These are phyloP conservation scores for Mycena maculata DNA, from an alignment of 768 basidiomycete genomes.

Conservation along the genomic window DNA sequence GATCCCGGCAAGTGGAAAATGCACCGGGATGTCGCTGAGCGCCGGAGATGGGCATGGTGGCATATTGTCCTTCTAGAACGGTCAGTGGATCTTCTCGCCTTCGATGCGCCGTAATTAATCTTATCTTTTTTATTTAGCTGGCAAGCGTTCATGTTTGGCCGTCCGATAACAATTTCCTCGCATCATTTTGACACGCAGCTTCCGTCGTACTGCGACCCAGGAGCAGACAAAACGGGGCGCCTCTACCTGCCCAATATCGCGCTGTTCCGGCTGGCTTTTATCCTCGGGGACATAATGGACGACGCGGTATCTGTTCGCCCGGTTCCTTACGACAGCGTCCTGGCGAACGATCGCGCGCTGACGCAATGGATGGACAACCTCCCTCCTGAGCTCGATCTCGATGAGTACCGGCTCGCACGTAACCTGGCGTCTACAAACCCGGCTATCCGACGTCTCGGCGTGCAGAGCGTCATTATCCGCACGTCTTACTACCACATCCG, in stretches of 20 bases:
- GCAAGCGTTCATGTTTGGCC: slow-evolving; percentile 90
- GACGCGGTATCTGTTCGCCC: slow-evolving; percentile 83
- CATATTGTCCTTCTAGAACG: slow-evolving; percentile 85
- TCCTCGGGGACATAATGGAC: slow-evolving; percentile 88
- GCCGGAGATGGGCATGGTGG: slow-evolving; percentile 93
- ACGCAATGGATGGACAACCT: slow-evolving; percentile 83
- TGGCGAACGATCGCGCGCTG: slow-evolving; percentile 77
- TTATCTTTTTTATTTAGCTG: slow-evolving; percentile 59
- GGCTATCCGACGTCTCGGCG: slow-evolving; percentile 73
- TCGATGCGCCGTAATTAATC: slow-evolving; percentile 22
- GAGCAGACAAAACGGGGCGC: slow-evolving; percentile 70
- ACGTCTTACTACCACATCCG: slow-evolving; percentile 85
- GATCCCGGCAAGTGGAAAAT: slow-evolving; percentile 86
- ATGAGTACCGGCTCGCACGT: slow-evolving; percentile 80
- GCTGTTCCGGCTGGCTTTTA: slow-evolving; percentile 79
- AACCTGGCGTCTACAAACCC: slow-evolving; percentile 73
- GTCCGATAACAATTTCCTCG: slow-evolving; percentile 78
- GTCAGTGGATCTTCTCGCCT: slow-evolving; percentile 50
- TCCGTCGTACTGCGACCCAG: slow-evolving; percentile 74
- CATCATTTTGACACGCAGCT: slow-evolving; percentile 88
- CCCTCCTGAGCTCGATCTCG: slow-evolving; percentile 78
- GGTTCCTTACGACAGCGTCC: slow-evolving; percentile 80
- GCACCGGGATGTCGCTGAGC: slow-evolving; percentile 75
- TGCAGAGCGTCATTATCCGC: slow-evolving; percentile 85
- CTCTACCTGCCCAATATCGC: slow-evolving; percentile 82